Base-by-base conservation (phyloP, 805 yeast genomes). In the Suhomyces sp. region DNA sequence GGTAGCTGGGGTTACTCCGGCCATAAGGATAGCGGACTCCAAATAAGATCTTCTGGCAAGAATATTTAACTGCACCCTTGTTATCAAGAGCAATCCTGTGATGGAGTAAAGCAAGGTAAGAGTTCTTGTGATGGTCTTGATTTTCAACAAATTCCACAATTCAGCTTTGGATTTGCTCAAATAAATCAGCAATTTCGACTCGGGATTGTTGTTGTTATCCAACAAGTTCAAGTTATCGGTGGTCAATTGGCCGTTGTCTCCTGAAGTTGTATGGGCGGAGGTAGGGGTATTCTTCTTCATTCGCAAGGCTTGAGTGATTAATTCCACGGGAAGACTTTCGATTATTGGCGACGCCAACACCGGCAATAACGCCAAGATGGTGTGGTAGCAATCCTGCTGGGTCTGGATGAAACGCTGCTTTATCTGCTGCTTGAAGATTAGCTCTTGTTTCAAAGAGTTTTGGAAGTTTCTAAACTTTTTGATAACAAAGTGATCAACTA, bases 391-490 rank as follows among this genome's bases (percentile, higher is more conserved):
- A 69, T 93, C 98, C 60, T 86, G 85, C 64, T 92, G 97, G 9
- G 97, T 93, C 73, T 91, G 97, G 48, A 87, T 84, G 62, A 91
- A 93, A 53, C 97, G 74, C 60, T 94, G 79, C 60, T 86, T 86
- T 54, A 92, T 87, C 54, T 76, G 80, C 55, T 74, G 76, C 60
- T 74, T 73, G 51, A 74, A 72, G 48, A 70, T 67, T 49, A 73
- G 64, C 53, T 76, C 80, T 56, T 75, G 77, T 49, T 60, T 66
- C 56, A 76, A 63, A 4, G 74, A 61, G 51, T 71, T 68, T 56
- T 74, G 78, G 60, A 74, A 73, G 59, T 71, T 64, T 49, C 73
- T 66, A 51, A 76, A 65, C 53, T 69, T 69, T 57, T 67, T 67
- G 54, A 75, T 62, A 26, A 75, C 67, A 57, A 74, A 71, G 49